These are phyloP conservation scores for Lunasporangiospora selenospora DNA, from an alignment of 192 early-diverging fungal species.

Conservation along the genomic window DNA sequence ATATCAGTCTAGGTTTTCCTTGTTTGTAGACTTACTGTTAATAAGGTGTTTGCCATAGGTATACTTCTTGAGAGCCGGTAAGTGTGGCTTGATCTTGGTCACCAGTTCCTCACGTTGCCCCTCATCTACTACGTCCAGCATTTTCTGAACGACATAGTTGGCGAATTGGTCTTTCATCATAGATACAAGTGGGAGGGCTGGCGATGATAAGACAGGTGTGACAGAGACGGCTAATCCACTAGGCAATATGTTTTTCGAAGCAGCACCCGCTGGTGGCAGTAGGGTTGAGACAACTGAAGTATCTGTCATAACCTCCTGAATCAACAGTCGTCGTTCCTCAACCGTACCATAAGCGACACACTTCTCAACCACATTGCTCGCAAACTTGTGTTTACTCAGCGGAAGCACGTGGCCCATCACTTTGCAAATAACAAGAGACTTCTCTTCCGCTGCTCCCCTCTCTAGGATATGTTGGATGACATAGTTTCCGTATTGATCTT, in stretches of 20 bases:
- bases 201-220: too few species aligned
- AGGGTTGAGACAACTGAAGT: constrained; percentile 67
- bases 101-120: constrained; percentile 85
- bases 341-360: constrained; percentile 92
- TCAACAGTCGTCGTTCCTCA: constrained; percentile 81
- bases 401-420: constrained; percentile 89
- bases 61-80: constrained; percentile 91
- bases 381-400: constrained; percentile 98
- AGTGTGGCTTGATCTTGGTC: constrained; percentile 87
- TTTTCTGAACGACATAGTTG: constrained; percentile 98
- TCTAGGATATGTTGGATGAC: constrained; percentile 98
- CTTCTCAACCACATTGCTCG: constrained; percentile 97
- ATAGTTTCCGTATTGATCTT: constrained; percentile 99
- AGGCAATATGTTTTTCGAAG: too few species aligned
- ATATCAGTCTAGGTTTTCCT: too few species aligned
- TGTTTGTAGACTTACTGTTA: constrained; percentile 60
- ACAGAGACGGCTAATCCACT: too few species aligned
- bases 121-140: constrained; percentile 95
- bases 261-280: too few species aligned
- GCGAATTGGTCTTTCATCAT: constrained; percentile 99
- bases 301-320: constrained; percentile 87
- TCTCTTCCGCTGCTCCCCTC: constrained; percentile 87
- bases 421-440: constrained; percentile 83
- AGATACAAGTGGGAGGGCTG: constrained; percentile 78
- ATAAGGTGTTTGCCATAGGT: constrained; percentile 98